Evolutionary conservation across 2,329 filamentous ascomycete genomes (phyloP).

Genomic region (Pyrenophora seminiperda): DNA sequence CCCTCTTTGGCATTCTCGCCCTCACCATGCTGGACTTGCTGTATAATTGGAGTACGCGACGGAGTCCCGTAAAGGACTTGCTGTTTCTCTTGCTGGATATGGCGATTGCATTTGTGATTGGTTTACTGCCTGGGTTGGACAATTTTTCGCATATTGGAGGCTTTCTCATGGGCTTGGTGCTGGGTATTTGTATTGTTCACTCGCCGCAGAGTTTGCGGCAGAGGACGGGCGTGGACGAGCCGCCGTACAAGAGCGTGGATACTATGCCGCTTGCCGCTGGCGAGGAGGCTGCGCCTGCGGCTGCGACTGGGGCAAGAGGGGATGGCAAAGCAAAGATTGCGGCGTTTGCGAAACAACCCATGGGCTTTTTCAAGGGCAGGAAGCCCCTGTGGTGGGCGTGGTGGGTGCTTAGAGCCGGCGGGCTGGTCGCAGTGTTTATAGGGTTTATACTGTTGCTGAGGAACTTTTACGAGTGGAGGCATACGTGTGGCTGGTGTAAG

Average conservation of each 20-base stretch:
- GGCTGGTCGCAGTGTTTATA: slow-evolving; percentile 78
- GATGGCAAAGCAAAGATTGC: slow-evolving; percentile 36
- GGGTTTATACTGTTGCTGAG: slow-evolving; percentile 85
- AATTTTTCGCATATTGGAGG: slow-evolving; percentile 98
- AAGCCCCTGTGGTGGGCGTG: slow-evolving; percentile 97
- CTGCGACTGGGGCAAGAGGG: no score
- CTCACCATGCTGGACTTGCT: slow-evolving; percentile 86
- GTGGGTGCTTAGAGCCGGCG: slow-evolving; percentile 85
- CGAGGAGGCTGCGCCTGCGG: no score
- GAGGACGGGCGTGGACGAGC: slow-evolving; percentile 70
- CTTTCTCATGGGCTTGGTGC: slow-evolving; percentile 86
- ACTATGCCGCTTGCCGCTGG: slow-evolving; percentile 26
- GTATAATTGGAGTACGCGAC: slow-evolving; percentile 86
- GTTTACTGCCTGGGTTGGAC: slow-evolving; percentile 88
- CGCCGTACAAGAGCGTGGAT: slow-evolving; percentile 71
- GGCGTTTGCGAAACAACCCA: slow-evolving; percentile 56
- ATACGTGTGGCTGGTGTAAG: slow-evolving; percentile 89
- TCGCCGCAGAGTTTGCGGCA: slow-evolving; percentile 81
- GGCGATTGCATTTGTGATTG: slow-evolving; percentile 86
- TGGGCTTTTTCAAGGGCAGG: slow-evolving; percentile 86
- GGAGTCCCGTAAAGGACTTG: slow-evolving; percentile 79
- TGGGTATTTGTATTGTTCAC: slow-evolving; percentile 85
- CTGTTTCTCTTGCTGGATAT: slow-evolving; percentile 85
- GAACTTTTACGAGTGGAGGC: slow-evolving; percentile 84
- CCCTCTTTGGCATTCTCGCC: slow-evolving; percentile 89